These are phyloP conservation scores for Salix viminalis DNA, from an alignment of 345 rosid species.

Conservation along the genomic window DNA sequence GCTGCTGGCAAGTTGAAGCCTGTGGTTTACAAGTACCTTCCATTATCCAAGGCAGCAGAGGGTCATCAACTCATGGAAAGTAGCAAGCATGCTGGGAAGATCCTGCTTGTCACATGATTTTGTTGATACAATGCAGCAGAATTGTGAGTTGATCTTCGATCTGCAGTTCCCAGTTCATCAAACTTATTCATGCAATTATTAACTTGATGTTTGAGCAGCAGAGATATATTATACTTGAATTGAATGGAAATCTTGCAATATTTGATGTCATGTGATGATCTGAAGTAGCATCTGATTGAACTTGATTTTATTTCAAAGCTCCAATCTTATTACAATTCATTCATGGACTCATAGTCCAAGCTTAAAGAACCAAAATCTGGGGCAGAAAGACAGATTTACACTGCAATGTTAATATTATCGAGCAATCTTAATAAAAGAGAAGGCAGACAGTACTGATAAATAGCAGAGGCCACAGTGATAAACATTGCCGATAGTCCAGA, in stretches of 20 bases:
- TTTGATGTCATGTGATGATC: neutral
- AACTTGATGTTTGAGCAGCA: neutral
- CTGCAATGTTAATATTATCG: neutral
- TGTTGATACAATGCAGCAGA: neutral
- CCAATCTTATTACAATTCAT: neutral
- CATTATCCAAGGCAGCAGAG: constrained; percentile 58
- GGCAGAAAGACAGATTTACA: neutral
- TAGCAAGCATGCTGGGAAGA: constrained; percentile 73
- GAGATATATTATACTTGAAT: neutral
- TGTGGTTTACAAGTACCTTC: constrained; percentile 47
- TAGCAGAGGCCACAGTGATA: neutral
- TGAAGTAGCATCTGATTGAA: neutral
- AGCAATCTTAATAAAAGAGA: neutral
- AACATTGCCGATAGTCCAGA: neutral
- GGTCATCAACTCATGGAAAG: constrained; percentile 78
- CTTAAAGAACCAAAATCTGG: neutral
- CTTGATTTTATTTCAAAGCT: neutral
- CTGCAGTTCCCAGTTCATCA: neutral
- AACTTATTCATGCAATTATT: neutral
- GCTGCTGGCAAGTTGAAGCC: constrained; percentile 69
- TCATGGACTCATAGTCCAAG: neutral
- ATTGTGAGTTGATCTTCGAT: neutral
- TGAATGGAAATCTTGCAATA: neutral
- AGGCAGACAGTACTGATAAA: neutral
- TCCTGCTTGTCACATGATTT: constrained; percentile 53